Evolutionary conservation across 2,329 filamentous ascomycete genomes (phyloP).

Genomic region (Beauveria sp.): DNA sequence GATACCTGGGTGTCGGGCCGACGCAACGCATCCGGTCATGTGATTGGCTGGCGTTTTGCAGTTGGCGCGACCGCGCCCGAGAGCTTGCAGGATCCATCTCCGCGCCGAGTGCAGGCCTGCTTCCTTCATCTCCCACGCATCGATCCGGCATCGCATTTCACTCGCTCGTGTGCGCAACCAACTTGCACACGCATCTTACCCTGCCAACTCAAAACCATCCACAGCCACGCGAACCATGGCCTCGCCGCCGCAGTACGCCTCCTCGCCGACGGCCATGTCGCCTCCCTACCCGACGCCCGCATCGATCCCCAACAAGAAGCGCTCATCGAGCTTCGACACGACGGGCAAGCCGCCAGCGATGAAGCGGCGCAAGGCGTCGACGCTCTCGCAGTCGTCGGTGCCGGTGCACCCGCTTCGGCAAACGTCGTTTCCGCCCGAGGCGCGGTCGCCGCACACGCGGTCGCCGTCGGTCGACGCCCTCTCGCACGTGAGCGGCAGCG

Average conservation of each 20-base stretch:
- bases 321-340: conserved; percentile 46
- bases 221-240: conserved; percentile 33
- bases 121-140: background rate
- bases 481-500: conserved; percentile 55
- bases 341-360: conserved; percentile 33
- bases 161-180: background rate
- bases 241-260: conserved; percentile 42
- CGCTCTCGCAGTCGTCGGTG: conserved; percentile 45
- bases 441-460: conserved; percentile 47
- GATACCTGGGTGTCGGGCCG: background rate
- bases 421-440: conserved; percentile 69
- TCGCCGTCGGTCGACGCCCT: conserved; percentile 58
- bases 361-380: conserved; percentile 67
- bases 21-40: background rate
- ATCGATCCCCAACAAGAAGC: conserved; percentile 52
- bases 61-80: background rate
- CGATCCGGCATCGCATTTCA: background rate
- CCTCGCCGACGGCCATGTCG: conserved; percentile 46
- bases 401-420: conserved; percentile 66
- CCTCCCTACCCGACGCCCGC: conserved; percentile 45
- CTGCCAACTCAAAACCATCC: background rate
- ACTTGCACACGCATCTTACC: background rate
- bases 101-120: background rate
- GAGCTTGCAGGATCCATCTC: background rate
- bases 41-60: background rate